A percentile compares a stretch with the other conserved stretches of the same genome.
Conservation (phyloP, 129 eudicot genomes). For the Arctium lappa region DNA sequence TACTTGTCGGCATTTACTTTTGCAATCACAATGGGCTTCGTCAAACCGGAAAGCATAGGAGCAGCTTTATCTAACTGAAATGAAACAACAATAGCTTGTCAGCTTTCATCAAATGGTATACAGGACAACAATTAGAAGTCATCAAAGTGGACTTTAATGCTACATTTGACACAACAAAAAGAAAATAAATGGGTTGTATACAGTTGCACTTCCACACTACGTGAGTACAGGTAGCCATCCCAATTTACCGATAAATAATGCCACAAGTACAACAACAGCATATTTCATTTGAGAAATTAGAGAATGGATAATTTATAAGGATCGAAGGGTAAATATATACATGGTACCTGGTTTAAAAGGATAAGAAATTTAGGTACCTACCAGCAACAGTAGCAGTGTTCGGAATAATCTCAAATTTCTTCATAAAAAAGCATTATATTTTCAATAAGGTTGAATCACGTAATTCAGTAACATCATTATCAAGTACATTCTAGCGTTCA, state of each 20-base stretch:
- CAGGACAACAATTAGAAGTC: neutral
- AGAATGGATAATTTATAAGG: neutral
- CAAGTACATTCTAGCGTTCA: neutral
- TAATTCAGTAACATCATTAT: neutral
- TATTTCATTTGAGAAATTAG: neutral
- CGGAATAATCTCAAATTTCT: neutral
- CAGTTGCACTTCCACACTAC: neutral
- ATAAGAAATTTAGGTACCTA: neutral
- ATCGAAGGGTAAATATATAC: neutral
- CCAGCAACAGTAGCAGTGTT: neutral
- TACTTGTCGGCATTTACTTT: conserved; percentile 92
- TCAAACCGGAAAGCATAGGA: conserved; percentile 70
- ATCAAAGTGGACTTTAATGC: neutral
- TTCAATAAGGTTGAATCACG: neutral
- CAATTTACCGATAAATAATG: neutral
- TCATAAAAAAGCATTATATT: neutral
- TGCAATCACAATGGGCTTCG: conserved; percentile 80
- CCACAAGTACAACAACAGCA: neutral
- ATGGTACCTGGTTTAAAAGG: too few species aligned
- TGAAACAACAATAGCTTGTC: conserved; percentile 26
- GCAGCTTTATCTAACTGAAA: conserved; percentile 96
- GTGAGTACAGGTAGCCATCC: neutral
- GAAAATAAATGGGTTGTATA: neutral
- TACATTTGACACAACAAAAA: neutral
- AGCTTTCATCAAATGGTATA: conserved; percentile 20